Percentiles rank a stretch among this genome's conserved stretches.
phyloP scores from a whole-genome alignment of 2,329 filamentous ascomycete species.

The Phyllosticta paracitricarpa region DNA sequence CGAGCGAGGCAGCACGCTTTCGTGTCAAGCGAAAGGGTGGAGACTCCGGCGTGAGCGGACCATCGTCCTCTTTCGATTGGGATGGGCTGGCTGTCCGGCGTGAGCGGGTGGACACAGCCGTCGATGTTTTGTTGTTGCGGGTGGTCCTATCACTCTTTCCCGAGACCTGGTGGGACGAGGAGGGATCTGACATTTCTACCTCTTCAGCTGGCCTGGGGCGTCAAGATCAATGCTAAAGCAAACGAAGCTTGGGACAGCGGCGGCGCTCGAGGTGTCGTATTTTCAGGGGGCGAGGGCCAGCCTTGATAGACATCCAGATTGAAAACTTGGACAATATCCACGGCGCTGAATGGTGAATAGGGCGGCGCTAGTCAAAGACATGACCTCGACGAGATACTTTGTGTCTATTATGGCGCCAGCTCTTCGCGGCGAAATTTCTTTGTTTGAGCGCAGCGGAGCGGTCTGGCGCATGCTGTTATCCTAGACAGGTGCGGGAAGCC shows the following conservation, averaged over 20 bases:
- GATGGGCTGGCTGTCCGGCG: slow-evolving; percentile 8
- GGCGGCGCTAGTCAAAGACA: slow-evolving; percentile 10
- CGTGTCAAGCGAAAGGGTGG: slow-evolving; percentile 16
- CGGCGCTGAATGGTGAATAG: slow-evolving; percentile 10
- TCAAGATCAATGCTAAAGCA: not conserved
- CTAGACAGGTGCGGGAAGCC: slow-evolving; percentile 22
- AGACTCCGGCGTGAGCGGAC: slow-evolving; percentile 9
- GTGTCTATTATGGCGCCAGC: slow-evolving; percentile 22
- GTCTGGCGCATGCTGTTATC: slow-evolving; percentile 26
- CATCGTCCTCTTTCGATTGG: slow-evolving; percentile 10
- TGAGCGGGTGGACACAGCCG: slow-evolving; percentile 19
- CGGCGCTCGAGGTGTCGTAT: not conserved
- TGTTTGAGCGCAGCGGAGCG: slow-evolving; percentile 15
- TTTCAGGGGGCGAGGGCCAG: slow-evolving; percentile 1
- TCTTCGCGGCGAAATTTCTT: slow-evolving; percentile 15
- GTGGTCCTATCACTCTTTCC: slow-evolving; percentile 17
- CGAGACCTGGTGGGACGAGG: not conserved
- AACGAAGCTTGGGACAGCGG: not conserved
- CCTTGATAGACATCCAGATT: slow-evolving; percentile 2
- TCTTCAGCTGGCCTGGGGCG: not conserved
- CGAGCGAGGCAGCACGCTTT: slow-evolving; percentile 19
- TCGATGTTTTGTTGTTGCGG: slow-evolving; percentile 21
- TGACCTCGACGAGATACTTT: slow-evolving; percentile 18
- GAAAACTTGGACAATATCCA: not conserved
- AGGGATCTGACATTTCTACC: slow-evolving; percentile 2